Conservation (phyloP, 805 yeast genomes). For the Candida odintsovae region DNA sequence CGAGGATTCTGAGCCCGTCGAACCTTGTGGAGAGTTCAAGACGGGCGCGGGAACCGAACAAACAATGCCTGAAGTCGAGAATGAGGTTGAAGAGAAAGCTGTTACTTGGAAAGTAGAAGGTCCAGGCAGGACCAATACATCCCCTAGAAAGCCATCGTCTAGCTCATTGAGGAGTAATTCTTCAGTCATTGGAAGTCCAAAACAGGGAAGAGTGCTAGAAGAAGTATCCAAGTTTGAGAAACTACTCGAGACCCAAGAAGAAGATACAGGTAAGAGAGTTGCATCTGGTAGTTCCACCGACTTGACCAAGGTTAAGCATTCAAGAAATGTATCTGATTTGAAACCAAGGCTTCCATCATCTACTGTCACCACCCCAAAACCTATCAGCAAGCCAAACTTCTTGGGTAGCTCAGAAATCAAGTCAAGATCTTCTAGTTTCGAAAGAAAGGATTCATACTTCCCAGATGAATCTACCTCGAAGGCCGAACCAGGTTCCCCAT, state of each 20-base stretch:
- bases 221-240: slow-evolving; percentile 28
- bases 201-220: slow-evolving; percentile 21
- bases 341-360: background rate
- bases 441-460: background rate
- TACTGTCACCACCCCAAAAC: background rate
- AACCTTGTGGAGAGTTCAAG: slow-evolving; percentile 8
- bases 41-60: slow-evolving; percentile 4
- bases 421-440: slow-evolving; percentile 4
- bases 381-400: background rate
- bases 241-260: slow-evolving; percentile 17
- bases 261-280: slow-evolving; percentile 13
- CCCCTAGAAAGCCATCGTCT: background rate
- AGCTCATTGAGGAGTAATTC: background rate
- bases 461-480: background rate
- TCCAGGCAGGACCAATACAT: no score
- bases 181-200: slow-evolving; percentile 13
- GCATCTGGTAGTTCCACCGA: slow-evolving; percentile 1
- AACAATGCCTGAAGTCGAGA: background rate
- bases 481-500: background rate
- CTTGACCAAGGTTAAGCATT: background rate
- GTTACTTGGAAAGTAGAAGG: background rate
- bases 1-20: slow-evolving; percentile 9
- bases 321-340: background rate
- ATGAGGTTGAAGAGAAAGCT: slow-evolving; percentile 1
- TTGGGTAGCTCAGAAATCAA: background rate